Evolutionary conservation across 2,329 filamentous ascomycete genomes (phyloP).

Genomic region (Aspergillus fischeri): DNA sequence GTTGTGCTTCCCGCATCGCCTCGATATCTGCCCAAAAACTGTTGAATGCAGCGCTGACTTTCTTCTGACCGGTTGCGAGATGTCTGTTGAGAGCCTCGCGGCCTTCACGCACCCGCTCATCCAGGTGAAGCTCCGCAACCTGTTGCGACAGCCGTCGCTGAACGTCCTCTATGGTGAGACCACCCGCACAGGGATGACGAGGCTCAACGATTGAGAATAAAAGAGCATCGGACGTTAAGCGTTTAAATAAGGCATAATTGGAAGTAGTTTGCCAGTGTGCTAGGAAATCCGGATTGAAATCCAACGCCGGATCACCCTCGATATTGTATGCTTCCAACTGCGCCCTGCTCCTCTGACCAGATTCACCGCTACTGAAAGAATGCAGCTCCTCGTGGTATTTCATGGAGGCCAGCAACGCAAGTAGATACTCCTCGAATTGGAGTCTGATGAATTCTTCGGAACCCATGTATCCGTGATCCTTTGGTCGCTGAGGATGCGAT

Average conservation of each 20-base stretch:
- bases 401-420: slow-evolving; percentile 79
- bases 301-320: slow-evolving; percentile 77
- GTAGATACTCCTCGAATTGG: slow-evolving; percentile 94
- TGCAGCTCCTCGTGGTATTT: slow-evolving; percentile 77
- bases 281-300: slow-evolving; percentile 82
- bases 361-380: slow-evolving; percentile 44
- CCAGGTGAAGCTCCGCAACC: slow-evolving; percentile 87
- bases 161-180: slow-evolving; percentile 88
- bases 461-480: slow-evolving; percentile 88
- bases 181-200: slow-evolving; percentile 87
- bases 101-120: slow-evolving; percentile 80
- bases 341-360: slow-evolving; percentile 35
- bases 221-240: slow-evolving; percentile 69
- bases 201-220: slow-evolving; percentile 94
- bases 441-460: slow-evolving; percentile 96
- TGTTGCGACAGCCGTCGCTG: slow-evolving; percentile 86
- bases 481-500: slow-evolving; percentile 80
- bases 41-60: slow-evolving; percentile 81
- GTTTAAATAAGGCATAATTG: slow-evolving; percentile 86
- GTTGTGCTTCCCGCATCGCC: slow-evolving; percentile 68
- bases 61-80: slow-evolving; percentile 80
- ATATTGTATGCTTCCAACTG: slow-evolving; percentile 57
- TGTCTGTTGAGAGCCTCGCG: slow-evolving; percentile 84
- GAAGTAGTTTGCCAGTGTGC: slow-evolving; percentile 84
- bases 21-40: slow-evolving; percentile 90